A percentile compares a stretch with the other conserved stretches of the same genome.
These are phyloP conservation scores for Deinandra increscens DNA, from an alignment of 129 eudicot species.

Conservation along the genomic window DNA sequence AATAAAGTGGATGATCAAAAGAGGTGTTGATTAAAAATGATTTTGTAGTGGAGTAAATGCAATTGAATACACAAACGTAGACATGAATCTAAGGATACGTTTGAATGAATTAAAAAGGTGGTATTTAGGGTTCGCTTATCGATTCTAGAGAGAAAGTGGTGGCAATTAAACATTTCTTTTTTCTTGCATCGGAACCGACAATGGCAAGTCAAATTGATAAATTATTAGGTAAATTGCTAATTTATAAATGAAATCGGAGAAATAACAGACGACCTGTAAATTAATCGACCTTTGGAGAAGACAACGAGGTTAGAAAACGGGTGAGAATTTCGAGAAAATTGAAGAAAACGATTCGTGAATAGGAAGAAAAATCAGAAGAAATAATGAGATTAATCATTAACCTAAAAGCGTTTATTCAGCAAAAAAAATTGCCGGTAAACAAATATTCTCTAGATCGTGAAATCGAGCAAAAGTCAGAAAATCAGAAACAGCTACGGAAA, in stretches of 20 bases:
- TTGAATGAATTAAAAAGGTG: slow-evolving; percentile 27
- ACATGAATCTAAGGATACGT: slow-evolving; percentile 13
- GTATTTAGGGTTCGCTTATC: slow-evolving; percentile 40
- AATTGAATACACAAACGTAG: slow-evolving; percentile 4
- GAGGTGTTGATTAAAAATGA: neutral
- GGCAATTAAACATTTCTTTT: slow-evolving; percentile 23
- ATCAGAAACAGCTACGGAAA: neutral
- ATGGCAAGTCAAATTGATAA: slow-evolving; percentile 19
- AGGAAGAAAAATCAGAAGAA: neutral
- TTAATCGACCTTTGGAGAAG: neutral
- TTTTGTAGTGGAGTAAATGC: neutral
- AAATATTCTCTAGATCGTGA: neutral
- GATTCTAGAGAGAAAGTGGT: slow-evolving; percentile 36
- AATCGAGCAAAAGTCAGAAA: no score
- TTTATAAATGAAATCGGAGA: neutral
- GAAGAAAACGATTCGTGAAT: neutral
- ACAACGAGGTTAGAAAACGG: neutral
- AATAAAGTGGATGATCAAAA: slow-evolving; percentile 9
- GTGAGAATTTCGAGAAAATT: neutral
- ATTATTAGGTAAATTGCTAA: neutral
- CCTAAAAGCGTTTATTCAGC: neutral
- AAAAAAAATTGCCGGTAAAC: neutral
- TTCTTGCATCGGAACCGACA: slow-evolving; percentile 30
- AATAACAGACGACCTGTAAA: neutral
- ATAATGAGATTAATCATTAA: neutral